These are phyloP conservation scores for Ophiostoma sp. DNA, from an alignment of 2,329 filamentous ascomycete species.

Conservation along the genomic window DNA sequence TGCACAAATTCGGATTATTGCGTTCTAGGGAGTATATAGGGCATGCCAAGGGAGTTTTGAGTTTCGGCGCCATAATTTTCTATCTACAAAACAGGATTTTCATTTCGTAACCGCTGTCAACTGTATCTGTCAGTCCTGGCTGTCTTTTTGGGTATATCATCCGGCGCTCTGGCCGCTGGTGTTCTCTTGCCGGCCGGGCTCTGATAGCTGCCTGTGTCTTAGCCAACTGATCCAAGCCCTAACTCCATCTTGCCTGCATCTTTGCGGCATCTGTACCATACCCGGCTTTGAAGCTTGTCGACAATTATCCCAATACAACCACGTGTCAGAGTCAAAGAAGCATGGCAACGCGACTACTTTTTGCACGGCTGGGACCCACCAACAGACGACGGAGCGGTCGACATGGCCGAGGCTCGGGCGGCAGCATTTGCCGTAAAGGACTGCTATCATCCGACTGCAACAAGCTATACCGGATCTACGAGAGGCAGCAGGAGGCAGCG, in stretches of 20 bases:
- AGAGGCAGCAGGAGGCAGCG: background rate
- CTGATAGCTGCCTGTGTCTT: background rate
- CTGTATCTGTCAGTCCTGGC: background rate
- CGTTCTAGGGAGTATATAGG: too few relatives aligned
- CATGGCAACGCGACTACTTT: background rate
- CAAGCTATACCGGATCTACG: background rate
- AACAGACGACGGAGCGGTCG: background rate
- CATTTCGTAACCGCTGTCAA: too few relatives aligned
- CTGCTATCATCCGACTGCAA: background rate
- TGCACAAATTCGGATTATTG: background rate
- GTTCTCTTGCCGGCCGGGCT: background rate
- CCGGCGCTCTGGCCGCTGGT: background rate
- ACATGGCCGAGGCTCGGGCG: background rate
- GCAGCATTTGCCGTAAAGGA: background rate
- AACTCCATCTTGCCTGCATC: background rate
- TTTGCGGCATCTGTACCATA: background rate
- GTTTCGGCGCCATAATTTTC: too few relatives aligned
- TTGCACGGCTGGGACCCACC: background rate
- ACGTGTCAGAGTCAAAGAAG: background rate
- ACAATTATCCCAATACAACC: background rate
- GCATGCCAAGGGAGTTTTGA: too few relatives aligned
- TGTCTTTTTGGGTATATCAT: background rate
- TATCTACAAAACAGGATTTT: too few relatives aligned
- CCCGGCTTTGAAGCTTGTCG: background rate
- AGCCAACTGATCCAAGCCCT: background rate